These are phyloP conservation scores for Aspergillus ochraceus DNA, from an alignment of 2,329 filamentous ascomycete genomes.

Conservation along the genomic window DNA sequence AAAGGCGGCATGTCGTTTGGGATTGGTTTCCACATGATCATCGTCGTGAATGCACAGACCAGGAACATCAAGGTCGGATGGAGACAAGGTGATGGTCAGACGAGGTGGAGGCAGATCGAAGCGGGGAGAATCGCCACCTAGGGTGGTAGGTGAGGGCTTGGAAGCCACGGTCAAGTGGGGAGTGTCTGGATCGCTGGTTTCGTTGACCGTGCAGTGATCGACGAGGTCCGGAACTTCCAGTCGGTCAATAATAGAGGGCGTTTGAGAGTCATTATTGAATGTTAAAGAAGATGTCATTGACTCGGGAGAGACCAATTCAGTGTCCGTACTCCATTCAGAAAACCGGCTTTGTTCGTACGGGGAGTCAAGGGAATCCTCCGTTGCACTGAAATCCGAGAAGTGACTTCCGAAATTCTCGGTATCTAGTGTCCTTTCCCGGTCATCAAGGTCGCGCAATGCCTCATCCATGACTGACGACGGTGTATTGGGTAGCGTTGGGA, in stretches of 20 bases:
- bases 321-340: constrained; percentile 43
- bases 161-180: constrained; percentile 35
- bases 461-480: constrained; percentile 48
- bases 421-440: constrained; percentile 32
- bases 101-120: constrained; percentile 26
- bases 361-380: constrained; percentile 33
- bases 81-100: constrained; percentile 27
- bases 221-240: constrained; percentile 24
- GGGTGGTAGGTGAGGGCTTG: constrained; percentile 30
- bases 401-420: constrained; percentile 38
- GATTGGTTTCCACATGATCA: constrained; percentile 34
- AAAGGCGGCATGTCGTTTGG: constrained; percentile 39
- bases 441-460: constrained; percentile 37
- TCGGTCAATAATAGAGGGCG: constrained; percentile 19
- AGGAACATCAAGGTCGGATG: constrained; percentile 29
- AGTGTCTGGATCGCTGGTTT: constrained; percentile 37
- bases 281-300: constrained; percentile 39
- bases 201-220: constrained; percentile 21
- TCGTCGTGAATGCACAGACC: constrained; percentile 35
- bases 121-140: constrained; percentile 26
- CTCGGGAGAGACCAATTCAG: constrained; percentile 34
- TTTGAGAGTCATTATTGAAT: constrained; percentile 27
- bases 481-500: constrained; percentile 48
- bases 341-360: constrained; percentile 38
- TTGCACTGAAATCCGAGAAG: constrained; percentile 43